Evolutionary conservation across 2,329 filamentous ascomycete species (phyloP), one percentile per base, ranked within the genome.

Genomic region (Claviceps citrina): DNA sequence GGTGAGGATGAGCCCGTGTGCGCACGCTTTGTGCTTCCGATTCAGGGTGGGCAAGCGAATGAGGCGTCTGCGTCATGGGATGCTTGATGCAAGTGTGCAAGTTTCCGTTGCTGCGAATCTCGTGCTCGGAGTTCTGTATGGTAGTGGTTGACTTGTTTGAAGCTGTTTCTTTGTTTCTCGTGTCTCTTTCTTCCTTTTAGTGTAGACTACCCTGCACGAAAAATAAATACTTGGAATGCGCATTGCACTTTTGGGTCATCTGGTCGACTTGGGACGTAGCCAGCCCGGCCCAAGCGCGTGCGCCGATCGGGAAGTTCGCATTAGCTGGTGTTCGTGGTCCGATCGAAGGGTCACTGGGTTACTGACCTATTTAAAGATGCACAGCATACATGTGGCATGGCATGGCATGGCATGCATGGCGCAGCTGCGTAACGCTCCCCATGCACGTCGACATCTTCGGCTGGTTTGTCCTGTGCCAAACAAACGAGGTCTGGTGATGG

Each of bases 381-480:
- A 41, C 36, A 39, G 36, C 39, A 41, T 38, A 25, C n/a, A n/a
- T n/a, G n/a, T 38, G 19, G 32, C 32, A 27, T 27, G 31, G 32
- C 43, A 7, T 38, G 19, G 32, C 32, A 27, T 27, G 31, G 32
- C 43, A 7, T 44, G 44, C 42, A 45, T 43, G 22, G 28, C 37
- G 44, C 39, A 37, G 39, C 36, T 42, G 39, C 38, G 24, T 12
- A 36, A 22, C 22, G 31, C 39, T 20, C 24, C 31, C 31, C 8
- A 28, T 26, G 30, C 12, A 16, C n/a, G n/a, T n/a, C n/a, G n/a
- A n/a, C n/a, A n/a, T n/a, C n/a, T n/a, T n/a, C n/a, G n/a, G n/a
- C n/a, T n/a, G n/a, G n/a, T n/a, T n/a, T n/a, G n/a, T n/a, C n/a
- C n/a, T n/a, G n/a, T n/a, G n/a, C n/a, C n/a, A 19, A 15, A 9